A percentile compares a stretch with the other conserved stretches of the same genome.
Evolutionary conservation across 2,329 filamentous ascomycete species (phyloP).

Genomic region (Arachnomyces sp.): DNA sequence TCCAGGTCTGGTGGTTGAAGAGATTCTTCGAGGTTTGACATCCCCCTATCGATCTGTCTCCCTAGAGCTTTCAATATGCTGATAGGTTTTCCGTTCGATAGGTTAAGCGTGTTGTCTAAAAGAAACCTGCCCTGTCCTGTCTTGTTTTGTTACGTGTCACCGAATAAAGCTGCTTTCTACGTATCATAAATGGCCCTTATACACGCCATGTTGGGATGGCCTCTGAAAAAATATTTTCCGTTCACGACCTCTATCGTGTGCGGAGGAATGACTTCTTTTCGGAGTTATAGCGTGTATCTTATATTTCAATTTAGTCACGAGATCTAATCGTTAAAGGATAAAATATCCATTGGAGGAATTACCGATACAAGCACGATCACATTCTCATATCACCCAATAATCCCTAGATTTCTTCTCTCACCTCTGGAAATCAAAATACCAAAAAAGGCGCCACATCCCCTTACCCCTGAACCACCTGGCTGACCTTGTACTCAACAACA

Average conservation of each 20-base stretch:
- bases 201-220: constrained; percentile 5
- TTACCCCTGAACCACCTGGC: constrained; percentile 26
- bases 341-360: too few species aligned
- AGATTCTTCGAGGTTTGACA: constrained; percentile 77
- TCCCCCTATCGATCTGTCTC: background rate
- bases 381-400: too few species aligned
- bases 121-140: too few species aligned
- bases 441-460: background rate
- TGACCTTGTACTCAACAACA: constrained; percentile 36
- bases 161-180: background rate
- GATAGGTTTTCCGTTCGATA: constrained; percentile 16
- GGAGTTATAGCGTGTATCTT: too few species aligned
- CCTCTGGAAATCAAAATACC: too few species aligned
- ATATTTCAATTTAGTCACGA: too few species aligned
- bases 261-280: too few species aligned
- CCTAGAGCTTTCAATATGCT: constrained; percentile 7
- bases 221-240: constrained; percentile 4
- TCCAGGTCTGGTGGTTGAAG: constrained; percentile 99
- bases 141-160: background rate
- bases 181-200: background rate
- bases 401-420: too few species aligned
- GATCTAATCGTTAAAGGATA: too few species aligned
- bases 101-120: constrained; percentile 42
- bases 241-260: background rate
- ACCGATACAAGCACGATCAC: too few species aligned